Percentiles rank a stretch among this genome's conserved stretches.
These are phyloP conservation scores for Pharus latifolius DNA, from an alignment of 176 grass and related monocot genomes.

Conservation along the genomic window DNA sequence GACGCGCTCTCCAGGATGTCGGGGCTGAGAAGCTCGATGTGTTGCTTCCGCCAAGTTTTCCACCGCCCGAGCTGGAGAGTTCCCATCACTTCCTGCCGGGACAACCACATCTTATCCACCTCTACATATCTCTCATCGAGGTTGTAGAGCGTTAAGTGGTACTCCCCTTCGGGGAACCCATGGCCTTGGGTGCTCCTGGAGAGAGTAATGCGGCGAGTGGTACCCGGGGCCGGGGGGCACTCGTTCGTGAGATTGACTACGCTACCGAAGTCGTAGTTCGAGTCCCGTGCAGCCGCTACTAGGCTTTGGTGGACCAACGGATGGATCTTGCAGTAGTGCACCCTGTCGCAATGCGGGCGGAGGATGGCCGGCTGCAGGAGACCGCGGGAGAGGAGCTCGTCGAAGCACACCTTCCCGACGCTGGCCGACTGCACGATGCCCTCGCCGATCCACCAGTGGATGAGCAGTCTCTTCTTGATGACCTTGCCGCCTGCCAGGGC, in stretches of 20 bases:
- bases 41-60: not conserved
- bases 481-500: constrained; percentile 16
- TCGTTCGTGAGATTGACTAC: no score
- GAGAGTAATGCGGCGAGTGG: not conserved
- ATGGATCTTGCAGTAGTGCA: constrained; percentile 4
- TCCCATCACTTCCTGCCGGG: not conserved
- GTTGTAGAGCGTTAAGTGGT: constrained; percentile 1
- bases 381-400: not conserved
- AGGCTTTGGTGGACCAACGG: not conserved
- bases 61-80: constrained; percentile 18
- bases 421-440: not conserved
- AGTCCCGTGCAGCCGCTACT: constrained; percentile 5
- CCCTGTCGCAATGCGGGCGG: not conserved
- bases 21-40: constrained; percentile 15
- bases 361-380: not conserved
- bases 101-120: constrained; percentile 12
- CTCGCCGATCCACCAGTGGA: constrained; percentile 42
- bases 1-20: constrained; percentile 6
- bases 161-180: not conserved
- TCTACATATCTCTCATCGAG: constrained; percentile 11
- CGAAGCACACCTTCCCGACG: not conserved
- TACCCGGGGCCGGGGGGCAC: not conserved
- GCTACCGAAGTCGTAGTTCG: not conserved
- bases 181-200: not conserved
- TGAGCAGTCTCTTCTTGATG: constrained; percentile 21